phyloP scores from a whole-genome alignment of 208 protist species.

The Lotmaria passim region DNA sequence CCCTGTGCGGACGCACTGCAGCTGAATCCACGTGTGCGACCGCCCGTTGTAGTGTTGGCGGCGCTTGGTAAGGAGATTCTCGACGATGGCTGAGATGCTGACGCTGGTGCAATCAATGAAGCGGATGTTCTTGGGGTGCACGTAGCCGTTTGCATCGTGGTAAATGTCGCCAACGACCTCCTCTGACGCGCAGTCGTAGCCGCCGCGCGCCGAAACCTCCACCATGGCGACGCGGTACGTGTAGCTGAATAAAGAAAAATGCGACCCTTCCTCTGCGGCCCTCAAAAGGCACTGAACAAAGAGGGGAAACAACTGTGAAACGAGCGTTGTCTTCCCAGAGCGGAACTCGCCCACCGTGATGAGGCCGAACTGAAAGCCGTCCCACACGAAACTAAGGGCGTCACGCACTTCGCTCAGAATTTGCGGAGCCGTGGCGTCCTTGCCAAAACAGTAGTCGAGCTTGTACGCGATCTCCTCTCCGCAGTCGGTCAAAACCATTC shows the following conservation, averaged over 20 bases:
- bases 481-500: constrained; percentile 51
- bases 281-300: constrained; percentile 32
- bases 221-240: constrained; percentile 44
- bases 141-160: constrained; percentile 41
- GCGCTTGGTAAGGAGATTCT: constrained; percentile 32
- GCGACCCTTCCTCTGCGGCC: not conserved
- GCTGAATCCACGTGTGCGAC: constrained; percentile 63
- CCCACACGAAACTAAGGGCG: constrained; percentile 26
- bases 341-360: constrained; percentile 41
- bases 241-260: constrained; percentile 28
- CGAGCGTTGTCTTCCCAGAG: constrained; percentile 42
- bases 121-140: constrained; percentile 26
- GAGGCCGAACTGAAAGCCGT: constrained; percentile 47
- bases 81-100: constrained; percentile 31
- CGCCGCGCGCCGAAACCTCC: constrained; percentile 37
- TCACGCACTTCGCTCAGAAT: constrained; percentile 47
- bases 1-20: constrained; percentile 47
- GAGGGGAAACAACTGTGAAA: constrained; percentile 42
- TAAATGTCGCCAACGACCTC: constrained; percentile 19
- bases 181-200: constrained; percentile 38
- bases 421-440: constrained; percentile 21
- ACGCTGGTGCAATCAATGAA: constrained; percentile 42
- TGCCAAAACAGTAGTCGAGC: constrained; percentile 50
- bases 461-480: constrained; percentile 30
- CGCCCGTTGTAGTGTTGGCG: constrained; percentile 37